Percentiles rank a stretch among this genome's conserved stretches.
These are phyloP conservation scores for Phytopythium oedochilum DNA, from an alignment of 352 stramenopile species.

Conservation along the genomic window DNA sequence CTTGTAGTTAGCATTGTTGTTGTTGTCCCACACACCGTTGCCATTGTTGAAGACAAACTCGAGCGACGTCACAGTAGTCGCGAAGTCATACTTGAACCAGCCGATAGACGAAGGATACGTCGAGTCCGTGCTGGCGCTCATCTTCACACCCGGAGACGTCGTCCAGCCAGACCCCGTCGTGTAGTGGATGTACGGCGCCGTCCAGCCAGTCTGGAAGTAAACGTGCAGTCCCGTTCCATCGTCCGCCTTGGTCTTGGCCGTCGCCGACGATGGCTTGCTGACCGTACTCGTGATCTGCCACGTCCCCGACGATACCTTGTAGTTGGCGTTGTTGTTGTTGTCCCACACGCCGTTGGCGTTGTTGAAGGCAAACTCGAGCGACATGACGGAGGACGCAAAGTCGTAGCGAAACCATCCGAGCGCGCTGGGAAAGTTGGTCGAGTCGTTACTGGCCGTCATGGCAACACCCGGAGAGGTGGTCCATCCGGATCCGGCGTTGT, in stretches of 20 bases:
- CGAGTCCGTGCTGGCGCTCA: slow-evolving; percentile 18
- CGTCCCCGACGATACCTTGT: slow-evolving; percentile 19
- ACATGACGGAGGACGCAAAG: slow-evolving; percentile 9
- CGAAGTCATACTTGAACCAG: slow-evolving; percentile 33
- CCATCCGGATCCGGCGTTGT: slow-evolving; percentile 31
- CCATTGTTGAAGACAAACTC: slow-evolving; percentile 46
- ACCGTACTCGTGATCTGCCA: slow-evolving; percentile 20
- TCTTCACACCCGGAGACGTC: slow-evolving; percentile 19
- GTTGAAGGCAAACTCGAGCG: slow-evolving; percentile 23
- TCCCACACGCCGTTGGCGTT: slow-evolving; percentile 19
- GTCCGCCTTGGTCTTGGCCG: slow-evolving; percentile 16
- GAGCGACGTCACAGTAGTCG: slow-evolving; percentile 13
- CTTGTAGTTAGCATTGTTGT: slow-evolving; percentile 39
- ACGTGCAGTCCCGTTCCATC: slow-evolving; percentile 34
- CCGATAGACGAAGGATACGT: slow-evolving; percentile 13
- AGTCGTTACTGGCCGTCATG: slow-evolving; percentile 19
- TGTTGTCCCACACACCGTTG: slow-evolving; percentile 38
- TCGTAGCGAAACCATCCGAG: slow-evolving; percentile 24
- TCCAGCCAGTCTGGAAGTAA: slow-evolving; percentile 31
- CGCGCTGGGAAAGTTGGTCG: slow-evolving; percentile 14
- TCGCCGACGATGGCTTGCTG: slow-evolving; percentile 10
- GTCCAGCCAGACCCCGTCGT: slow-evolving; percentile 22
- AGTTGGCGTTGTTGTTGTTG: slow-evolving; percentile 21
- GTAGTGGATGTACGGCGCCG: slow-evolving; percentile 30
- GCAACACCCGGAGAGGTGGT: slow-evolving; percentile 23